These are phyloP conservation scores for Phytophthora citricola DNA, from an alignment of 352 stramenopile genomes.

Conservation along the genomic window DNA sequence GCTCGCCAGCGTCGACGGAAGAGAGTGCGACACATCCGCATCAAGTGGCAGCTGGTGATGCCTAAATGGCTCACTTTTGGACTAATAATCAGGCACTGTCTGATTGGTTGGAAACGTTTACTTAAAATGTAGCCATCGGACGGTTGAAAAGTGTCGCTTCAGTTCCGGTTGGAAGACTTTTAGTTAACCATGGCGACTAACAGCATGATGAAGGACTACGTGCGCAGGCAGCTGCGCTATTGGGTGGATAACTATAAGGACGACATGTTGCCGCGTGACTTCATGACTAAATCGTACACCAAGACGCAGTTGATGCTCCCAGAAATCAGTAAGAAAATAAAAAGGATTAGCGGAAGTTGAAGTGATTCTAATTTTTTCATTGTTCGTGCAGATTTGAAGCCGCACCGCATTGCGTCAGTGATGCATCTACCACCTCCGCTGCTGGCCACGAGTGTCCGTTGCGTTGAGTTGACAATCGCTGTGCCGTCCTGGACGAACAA, in stretches of 20 bases:
- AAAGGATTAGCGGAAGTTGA: background rate
- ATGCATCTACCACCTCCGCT: slow-evolving; percentile 53
- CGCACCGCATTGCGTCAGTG: slow-evolving; percentile 58
- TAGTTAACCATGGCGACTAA: slow-evolving; percentile 21
- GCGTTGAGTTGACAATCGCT: slow-evolving; percentile 58
- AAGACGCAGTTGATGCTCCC: slow-evolving; percentile 56
- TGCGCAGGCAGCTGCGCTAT: slow-evolving; percentile 69
- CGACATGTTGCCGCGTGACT: slow-evolving; percentile 65
- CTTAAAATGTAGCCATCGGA: slow-evolving; percentile 26
- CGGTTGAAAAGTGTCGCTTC: background rate
- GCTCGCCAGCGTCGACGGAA: slow-evolving; percentile 13
- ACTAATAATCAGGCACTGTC: background rate
- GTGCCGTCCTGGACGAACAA: slow-evolving; percentile 62
- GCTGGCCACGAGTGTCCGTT: slow-evolving; percentile 61
- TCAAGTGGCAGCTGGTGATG: slow-evolving; percentile 11
- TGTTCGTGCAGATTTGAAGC: slow-evolving; percentile 57
- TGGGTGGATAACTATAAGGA: slow-evolving; percentile 73
- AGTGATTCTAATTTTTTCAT: slow-evolving; percentile 1
- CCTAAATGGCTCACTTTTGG: slow-evolving; percentile 7
- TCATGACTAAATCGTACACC: slow-evolving; percentile 51
- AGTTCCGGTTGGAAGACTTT: slow-evolving; percentile 13
- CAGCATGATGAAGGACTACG: slow-evolving; percentile 74
- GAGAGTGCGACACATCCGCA: slow-evolving; percentile 23
- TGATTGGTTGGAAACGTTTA: slow-evolving; percentile 2
- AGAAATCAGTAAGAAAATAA: slow-evolving; percentile 49